Evolutionary conservation across 179 eudicot species (phyloP).

Genomic region (Sideroxylon spinosum): DNA sequence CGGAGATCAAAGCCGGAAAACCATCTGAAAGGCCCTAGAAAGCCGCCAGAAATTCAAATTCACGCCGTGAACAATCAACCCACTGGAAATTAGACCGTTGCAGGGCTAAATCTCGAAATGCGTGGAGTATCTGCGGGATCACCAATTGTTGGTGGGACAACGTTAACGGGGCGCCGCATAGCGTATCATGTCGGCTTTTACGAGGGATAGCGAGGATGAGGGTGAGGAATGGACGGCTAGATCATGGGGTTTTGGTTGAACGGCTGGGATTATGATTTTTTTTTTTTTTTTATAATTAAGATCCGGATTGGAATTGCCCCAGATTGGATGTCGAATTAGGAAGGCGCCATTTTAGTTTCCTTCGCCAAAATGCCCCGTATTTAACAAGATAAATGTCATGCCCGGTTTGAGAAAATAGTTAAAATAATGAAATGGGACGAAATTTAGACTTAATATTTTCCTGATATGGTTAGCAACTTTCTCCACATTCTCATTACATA

Average conservation of each 20-base stretch:
- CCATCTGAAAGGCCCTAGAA: not conserved
- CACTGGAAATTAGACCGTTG: not conserved
- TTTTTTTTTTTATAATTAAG: too few species aligned
- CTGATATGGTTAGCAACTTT: too few species aligned
- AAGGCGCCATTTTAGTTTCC: too few species aligned
- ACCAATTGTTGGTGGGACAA: not conserved
- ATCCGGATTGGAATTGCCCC: not conserved
- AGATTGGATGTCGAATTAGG: too few species aligned
- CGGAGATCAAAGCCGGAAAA: not conserved
- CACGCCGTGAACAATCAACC: not conserved
- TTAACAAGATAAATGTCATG: too few species aligned
- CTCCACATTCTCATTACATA: too few species aligned
- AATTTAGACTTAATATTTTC: too few species aligned
- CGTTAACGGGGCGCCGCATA: not conserved
- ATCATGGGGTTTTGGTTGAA: not conserved
- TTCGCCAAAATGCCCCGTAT: too few species aligned
- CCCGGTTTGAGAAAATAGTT: too few species aligned
- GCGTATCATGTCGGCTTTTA: not conserved
- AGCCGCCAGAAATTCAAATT: not conserved
- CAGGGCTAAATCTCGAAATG: not conserved
- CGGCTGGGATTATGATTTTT: not conserved
- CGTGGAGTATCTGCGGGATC: not conserved
- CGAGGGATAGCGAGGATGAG: not conserved
- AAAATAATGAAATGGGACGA: too few species aligned
- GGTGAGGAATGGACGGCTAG: constrained; percentile 9